Percentiles rank a stretch among this genome's conserved stretches.
These are phyloP conservation scores for Cutaneotrichosporon sp. DNA, from an alignment of 1,284 basidiomycete genomes.

Conservation along the genomic window DNA sequence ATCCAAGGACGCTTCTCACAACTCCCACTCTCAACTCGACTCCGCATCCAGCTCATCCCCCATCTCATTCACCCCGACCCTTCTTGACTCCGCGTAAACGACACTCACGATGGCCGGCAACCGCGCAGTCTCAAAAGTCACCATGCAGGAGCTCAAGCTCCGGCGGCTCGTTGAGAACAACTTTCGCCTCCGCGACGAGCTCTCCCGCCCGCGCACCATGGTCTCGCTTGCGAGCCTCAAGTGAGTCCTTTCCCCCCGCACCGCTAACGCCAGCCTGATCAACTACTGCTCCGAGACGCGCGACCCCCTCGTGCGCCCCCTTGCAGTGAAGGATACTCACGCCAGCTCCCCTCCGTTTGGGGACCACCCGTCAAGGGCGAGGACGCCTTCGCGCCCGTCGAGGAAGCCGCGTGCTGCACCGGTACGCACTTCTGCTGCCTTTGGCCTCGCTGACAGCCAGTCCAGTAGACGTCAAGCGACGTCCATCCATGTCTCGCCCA, in stretches of 20 bases:
- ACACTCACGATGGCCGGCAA: constrained; percentile 18
- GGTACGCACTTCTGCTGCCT: constrained; percentile 22
- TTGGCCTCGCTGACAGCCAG: not conserved
- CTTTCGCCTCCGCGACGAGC: constrained; percentile 85
- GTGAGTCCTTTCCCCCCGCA: constrained; percentile 27
- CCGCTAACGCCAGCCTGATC: constrained; percentile 69
- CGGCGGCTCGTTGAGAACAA: constrained; percentile 91
- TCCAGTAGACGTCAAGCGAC: not conserved
- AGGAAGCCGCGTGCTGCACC: constrained; percentile 41
- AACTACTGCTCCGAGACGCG: constrained; percentile 88
- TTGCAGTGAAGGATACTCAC: not conserved
- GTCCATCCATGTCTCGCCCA: not conserved
- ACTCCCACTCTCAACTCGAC: not conserved
- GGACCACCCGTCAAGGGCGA: constrained; percentile 85
- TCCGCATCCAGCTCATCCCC: not conserved
- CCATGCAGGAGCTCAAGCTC: constrained; percentile 97
- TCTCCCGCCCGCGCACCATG: constrained; percentile 80
- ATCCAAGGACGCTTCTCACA: not conserved
- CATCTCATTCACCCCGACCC: not conserved
- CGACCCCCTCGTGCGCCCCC: constrained; percentile 70
- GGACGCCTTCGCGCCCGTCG: constrained; percentile 42
- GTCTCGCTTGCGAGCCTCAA: constrained; percentile 80
- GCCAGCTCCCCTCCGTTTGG: constrained; percentile 86
- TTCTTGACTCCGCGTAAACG: no score
- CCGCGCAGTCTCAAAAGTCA: constrained; percentile 37